Conservation (phyloP, 805 yeast genomes). For the Candida nonsorbophila region DNA sequence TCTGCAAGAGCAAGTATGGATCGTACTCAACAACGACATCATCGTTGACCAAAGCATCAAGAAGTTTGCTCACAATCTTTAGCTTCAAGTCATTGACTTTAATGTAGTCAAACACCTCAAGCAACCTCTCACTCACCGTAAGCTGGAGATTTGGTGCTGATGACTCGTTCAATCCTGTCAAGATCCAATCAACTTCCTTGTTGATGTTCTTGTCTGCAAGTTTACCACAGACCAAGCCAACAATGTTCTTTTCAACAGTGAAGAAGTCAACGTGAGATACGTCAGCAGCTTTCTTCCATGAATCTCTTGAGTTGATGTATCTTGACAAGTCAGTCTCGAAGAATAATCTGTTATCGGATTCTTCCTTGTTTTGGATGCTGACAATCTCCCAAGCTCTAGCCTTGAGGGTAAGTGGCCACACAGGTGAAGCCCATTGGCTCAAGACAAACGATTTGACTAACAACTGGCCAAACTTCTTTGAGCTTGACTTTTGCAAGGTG, state of each 20-base stretch:
- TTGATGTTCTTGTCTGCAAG: constrained; percentile 47
- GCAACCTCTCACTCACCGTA: constrained; percentile 46
- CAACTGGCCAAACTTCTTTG: constrained; percentile 52
- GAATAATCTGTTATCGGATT: constrained; percentile 29
- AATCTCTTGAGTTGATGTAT: constrained; percentile 34
- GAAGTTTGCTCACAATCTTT: constrained; percentile 42
- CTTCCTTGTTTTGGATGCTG: constrained; percentile 12
- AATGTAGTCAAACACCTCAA: constrained; percentile 51
- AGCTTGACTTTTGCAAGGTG: constrained; percentile 40
- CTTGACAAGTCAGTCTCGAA: constrained; percentile 21
- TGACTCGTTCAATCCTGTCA: constrained; percentile 41
- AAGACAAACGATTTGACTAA: constrained; percentile 57
- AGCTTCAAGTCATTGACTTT: constrained; percentile 51
- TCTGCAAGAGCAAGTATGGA: constrained; percentile 45
- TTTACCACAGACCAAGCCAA: constrained; percentile 50
- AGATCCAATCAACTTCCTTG: constrained; percentile 57
- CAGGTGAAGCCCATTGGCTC: constrained; percentile 51
- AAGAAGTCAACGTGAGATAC: constrained; percentile 41
- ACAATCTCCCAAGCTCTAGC: constrained; percentile 32
- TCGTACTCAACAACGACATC: constrained; percentile 21
- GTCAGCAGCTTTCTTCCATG: constrained; percentile 39
- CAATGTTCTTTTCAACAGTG: constrained; percentile 52
- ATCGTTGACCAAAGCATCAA: constrained; percentile 53
- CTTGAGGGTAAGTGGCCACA: constrained; percentile 44
- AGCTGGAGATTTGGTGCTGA: constrained; percentile 32